Conservation (phyloP, 2,329 filamentous ascomycete species). For the Passalora sequoiae region DNA sequence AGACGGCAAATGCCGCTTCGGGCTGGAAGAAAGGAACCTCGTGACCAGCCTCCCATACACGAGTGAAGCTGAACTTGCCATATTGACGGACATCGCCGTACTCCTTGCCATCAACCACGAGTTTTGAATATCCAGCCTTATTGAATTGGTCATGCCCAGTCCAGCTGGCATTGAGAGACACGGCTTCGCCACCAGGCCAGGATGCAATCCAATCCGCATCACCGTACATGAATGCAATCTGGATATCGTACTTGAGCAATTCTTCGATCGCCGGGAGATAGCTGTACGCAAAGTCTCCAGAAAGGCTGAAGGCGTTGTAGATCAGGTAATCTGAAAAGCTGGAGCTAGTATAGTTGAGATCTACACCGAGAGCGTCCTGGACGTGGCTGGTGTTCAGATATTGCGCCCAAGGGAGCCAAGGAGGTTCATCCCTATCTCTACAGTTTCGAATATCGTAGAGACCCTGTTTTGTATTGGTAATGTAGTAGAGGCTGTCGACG, state of each 20-base stretch:
- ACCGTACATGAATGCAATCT: conserved; percentile 45
- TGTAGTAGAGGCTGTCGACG: conserved; percentile 7
- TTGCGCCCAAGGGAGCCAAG: conserved; percentile 48
- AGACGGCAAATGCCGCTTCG: conserved; percentile 9
- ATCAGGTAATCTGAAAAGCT: conserved; percentile 39
- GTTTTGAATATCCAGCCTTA: conserved; percentile 35
- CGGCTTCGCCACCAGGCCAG: conserved; percentile 40
- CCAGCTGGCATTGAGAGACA: conserved; percentile 24
- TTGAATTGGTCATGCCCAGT: conserved; percentile 35
- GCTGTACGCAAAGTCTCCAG: conserved; percentile 43
- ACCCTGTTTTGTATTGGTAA: background rate
- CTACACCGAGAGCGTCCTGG: conserved; percentile 53
- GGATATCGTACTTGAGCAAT: conserved; percentile 37
- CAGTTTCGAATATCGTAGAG: conserved; percentile 10
- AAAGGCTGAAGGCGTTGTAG: conserved; percentile 40
- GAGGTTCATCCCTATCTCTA: conserved; percentile 50
- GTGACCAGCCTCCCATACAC: conserved; percentile 46
- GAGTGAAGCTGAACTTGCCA: conserved; percentile 46
- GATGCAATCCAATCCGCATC: conserved; percentile 47
- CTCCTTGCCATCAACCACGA: conserved; percentile 40
- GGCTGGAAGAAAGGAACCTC: conserved; percentile 51
- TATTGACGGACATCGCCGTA: conserved; percentile 50
- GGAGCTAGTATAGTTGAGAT: conserved; percentile 52
- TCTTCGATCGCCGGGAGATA: conserved; percentile 45
- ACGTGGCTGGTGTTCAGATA: conserved; percentile 54